These are phyloP conservation scores for Adansonia digitata DNA, from an alignment of 345 rosid species.

Conservation along the genomic window DNA sequence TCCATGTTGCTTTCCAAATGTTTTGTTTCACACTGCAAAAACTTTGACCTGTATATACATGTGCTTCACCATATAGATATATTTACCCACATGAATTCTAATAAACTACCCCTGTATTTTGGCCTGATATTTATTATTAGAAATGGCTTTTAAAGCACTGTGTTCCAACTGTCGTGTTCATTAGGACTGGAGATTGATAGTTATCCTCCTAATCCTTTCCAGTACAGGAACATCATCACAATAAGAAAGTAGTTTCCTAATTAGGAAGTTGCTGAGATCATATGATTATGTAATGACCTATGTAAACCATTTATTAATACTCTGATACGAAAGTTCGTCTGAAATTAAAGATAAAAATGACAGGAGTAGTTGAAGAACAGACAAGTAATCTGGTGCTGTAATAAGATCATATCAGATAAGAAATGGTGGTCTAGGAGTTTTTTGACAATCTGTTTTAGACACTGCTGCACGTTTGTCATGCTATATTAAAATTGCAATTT, in stretches of 20 bases:
- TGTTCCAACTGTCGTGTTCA: background rate
- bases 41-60: background rate
- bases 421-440: background rate
- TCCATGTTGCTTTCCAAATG: background rate
- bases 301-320: too few relatives aligned
- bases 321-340: too few relatives aligned
- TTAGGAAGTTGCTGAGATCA: too few relatives aligned
- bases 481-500: too few relatives aligned
- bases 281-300: too few relatives aligned
- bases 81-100: background rate
- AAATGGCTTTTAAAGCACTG: background rate
- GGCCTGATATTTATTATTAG: background rate
- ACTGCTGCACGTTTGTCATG: too few relatives aligned
- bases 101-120: background rate
- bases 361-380: too few relatives aligned
- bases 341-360: too few relatives aligned
- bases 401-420: background rate
- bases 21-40: background rate
- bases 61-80: background rate
- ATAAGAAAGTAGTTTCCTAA: too few relatives aligned
- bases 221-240: background rate
- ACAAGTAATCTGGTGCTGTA: too few relatives aligned
- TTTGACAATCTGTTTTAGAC: background rate
- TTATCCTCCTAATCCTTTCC: background rate
- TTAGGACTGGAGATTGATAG: background rate